A percentile compares a stretch with the other conserved stretches of the same genome.
Evolutionary conservation across 1,139 yeast species (phyloP).

Genomic region (Wickerhamiella pararugosa): DNA sequence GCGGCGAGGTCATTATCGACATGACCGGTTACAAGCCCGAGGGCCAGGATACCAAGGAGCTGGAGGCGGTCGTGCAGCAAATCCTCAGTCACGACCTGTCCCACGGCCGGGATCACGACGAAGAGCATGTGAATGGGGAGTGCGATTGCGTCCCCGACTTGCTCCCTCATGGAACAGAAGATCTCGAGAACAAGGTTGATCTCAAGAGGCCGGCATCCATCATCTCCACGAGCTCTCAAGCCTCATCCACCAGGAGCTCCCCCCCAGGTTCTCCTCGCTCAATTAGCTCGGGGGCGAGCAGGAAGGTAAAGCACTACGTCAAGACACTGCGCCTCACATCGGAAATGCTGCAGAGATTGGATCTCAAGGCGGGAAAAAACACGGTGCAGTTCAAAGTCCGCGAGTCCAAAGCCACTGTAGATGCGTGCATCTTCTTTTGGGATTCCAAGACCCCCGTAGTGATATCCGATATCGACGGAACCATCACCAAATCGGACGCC

Average conservation of each 20-base stretch:
- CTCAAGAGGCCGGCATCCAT: too few species aligned
- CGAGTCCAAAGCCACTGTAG: constrained; percentile 57
- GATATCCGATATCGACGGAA: constrained; percentile 95
- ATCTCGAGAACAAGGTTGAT: not conserved
- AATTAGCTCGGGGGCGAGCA: not conserved
- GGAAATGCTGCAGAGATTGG: constrained; percentile 65
- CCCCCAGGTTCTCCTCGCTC: constrained; percentile 2
- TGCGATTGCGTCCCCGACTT: constrained; percentile 1
- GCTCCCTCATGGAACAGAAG: not conserved
- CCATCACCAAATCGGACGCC: constrained; percentile 95
- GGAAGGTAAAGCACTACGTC: constrained; percentile 33
- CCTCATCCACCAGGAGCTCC: not conserved
- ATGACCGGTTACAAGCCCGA: constrained; percentile 95
- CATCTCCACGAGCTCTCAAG: not conserved
- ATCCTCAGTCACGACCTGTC: constrained; percentile 60
- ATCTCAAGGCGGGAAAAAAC: constrained; percentile 67
- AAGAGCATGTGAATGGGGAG: constrained; percentile 4
- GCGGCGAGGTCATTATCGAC: constrained; percentile 83
- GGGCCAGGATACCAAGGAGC: constrained; percentile 35
- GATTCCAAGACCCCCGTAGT: constrained; percentile 74
- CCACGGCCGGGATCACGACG: constrained; percentile 19
- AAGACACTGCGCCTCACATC: constrained; percentile 85
- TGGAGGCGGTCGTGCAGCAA: constrained; percentile 48
- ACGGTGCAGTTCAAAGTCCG: constrained; percentile 64
- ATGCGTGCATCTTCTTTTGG: constrained; percentile 73